Conservation (phyloP, 1,284 basidiomycete species). For the Somion occarium region DNA sequence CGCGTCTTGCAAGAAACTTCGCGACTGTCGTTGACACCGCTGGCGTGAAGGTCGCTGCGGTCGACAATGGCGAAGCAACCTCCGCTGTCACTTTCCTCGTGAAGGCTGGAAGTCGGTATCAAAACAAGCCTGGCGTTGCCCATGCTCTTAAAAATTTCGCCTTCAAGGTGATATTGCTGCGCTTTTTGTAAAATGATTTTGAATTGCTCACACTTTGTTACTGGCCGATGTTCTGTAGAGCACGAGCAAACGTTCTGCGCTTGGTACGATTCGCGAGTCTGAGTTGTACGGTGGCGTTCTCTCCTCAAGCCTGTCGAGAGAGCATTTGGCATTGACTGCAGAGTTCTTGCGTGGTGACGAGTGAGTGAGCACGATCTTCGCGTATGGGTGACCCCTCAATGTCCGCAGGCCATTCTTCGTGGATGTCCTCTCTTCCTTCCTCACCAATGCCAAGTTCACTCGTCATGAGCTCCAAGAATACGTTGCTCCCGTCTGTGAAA, state of each 20-base stretch:
- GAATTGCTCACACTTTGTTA: not conserved
- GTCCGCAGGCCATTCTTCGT: conserved; percentile 77
- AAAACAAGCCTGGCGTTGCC: conserved; percentile 82
- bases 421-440: conserved; percentile 78
- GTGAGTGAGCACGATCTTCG: conserved; percentile 50
- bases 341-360: conserved; percentile 96
- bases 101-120: conserved; percentile 87
- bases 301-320: conserved; percentile 81
- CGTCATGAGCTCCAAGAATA: conserved; percentile 86
- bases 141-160: conserved; percentile 95
- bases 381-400: conserved; percentile 4
- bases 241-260: conserved; percentile 79
- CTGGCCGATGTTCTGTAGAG: conserved; percentile 59
- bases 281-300: conserved; percentile 95
- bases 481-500: conserved; percentile 71
- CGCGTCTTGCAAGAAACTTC: conserved; percentile 63
- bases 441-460: conserved; percentile 80
- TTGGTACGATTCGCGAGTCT: conserved; percentile 89
- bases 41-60: conserved; percentile 81
- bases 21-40: conserved; percentile 76
- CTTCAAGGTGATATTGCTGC: conserved; percentile 72
- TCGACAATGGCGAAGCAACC: conserved; percentile 79
- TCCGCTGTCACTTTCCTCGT: conserved; percentile 84
- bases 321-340: conserved; percentile 86
- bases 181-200: too few relatives aligned